Conservation (phyloP, 2,329 filamentous ascomycete species). For the Ceratocystis diversiconidia region DNA sequence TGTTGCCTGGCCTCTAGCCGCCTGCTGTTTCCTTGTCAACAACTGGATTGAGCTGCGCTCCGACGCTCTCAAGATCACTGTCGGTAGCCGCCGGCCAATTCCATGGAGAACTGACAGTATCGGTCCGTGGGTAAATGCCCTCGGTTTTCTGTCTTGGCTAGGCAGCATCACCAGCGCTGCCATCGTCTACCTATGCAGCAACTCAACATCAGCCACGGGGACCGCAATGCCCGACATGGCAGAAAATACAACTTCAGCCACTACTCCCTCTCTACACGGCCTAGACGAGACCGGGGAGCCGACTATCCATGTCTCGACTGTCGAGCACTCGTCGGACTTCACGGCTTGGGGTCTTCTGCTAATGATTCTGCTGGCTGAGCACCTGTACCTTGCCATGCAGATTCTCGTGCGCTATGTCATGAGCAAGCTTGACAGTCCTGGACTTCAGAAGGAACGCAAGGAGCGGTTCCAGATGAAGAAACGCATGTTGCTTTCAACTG, state of each 20-base stretch:
- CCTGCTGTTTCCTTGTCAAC: conserved; percentile 77
- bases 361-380: conserved; percentile 72
- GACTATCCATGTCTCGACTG: conserved; percentile 6
- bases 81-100: conserved; percentile 75
- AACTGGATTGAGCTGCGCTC: conserved; percentile 92
- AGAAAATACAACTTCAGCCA: background rate
- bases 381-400: conserved; percentile 71
- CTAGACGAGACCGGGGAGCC: background rate
- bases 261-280: background rate
- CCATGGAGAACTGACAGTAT: conserved; percentile 88
- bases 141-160: conserved; percentile 86
- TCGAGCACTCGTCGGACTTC: conserved; percentile 27
- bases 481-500: conserved; percentile 41
- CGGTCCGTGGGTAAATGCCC: conserved; percentile 74
- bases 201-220: background rate
- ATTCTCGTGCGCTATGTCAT: conserved; percentile 59
- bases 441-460: conserved; percentile 68
- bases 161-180: conserved; percentile 78
- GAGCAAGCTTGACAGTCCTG: conserved; percentile 69
- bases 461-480: conserved; percentile 72
- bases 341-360: conserved; percentile 69
- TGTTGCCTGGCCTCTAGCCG: conserved; percentile 87
- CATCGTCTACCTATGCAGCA: conserved; percentile 75
- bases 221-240: background rate
- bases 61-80: conserved; percentile 86